Percentiles rank a stretch among this genome's conserved stretches.
phyloP scores from a whole-genome alignment of 306 rosid genomes.

The Hylodesmum podocarpum region DNA sequence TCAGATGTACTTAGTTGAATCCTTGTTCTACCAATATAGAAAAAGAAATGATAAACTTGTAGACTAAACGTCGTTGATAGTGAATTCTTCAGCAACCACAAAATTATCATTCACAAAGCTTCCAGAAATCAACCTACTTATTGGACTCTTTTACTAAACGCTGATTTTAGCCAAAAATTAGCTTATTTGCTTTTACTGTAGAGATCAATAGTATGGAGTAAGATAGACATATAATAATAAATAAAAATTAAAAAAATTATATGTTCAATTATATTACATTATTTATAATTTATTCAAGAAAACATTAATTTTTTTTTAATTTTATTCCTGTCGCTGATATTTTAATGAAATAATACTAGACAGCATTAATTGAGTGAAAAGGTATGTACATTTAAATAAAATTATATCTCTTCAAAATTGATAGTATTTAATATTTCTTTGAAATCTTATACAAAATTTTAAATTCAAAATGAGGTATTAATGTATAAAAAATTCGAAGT shows the following conservation, averaged over 20 bases:
- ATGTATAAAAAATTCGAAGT: too few species aligned
- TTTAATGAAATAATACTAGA: too few species aligned
- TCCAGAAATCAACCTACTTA: neutral
- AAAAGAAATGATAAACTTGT: too few species aligned
- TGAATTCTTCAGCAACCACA: neutral
- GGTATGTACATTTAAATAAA: neutral
- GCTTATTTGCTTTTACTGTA: neutral
- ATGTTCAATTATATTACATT: too few species aligned
- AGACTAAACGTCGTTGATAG: neutral
- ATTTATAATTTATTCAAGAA: too few species aligned
- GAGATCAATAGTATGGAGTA: neutral
- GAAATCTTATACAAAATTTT: neutral
- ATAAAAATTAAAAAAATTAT: too few species aligned
- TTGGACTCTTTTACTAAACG: neutral
- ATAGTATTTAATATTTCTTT: neutral
- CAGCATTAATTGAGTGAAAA: neutral
- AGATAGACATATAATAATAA: too few species aligned
- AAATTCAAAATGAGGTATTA: neutral
- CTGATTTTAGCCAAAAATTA: neutral
- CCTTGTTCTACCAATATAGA: too few species aligned
- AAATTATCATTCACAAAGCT: neutral
- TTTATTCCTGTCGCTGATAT: too few species aligned
- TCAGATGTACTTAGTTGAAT: too few species aligned
- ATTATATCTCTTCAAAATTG: neutral
- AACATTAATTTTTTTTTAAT: too few species aligned